Percentiles rank a stretch among this genome's conserved stretches.
Conservation (phyloP, 441 rosid genomes). For the Adansonia gregorii region DNA sequence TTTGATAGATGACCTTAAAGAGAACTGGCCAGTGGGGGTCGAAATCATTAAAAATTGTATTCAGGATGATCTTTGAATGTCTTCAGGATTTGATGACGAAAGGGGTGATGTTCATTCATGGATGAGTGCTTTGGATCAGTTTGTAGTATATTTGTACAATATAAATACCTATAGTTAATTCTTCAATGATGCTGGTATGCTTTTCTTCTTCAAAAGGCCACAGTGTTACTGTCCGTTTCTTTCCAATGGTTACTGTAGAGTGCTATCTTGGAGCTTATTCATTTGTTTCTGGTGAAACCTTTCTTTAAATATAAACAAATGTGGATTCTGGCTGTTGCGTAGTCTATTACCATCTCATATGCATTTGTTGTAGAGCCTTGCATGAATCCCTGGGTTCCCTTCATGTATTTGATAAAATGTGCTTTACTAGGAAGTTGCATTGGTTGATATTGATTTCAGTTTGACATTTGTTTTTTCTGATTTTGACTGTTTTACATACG, state of each 20-base stretch:
- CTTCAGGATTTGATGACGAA: neutral
- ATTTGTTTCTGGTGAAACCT: neutral
- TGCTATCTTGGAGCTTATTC: neutral
- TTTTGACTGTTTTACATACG: neutral
- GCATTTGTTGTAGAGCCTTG: neutral
- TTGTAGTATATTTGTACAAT: neutral
- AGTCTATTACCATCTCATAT: neutral
- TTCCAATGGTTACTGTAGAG: no score
- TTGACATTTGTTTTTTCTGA: neutral
- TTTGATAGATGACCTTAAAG: slow-evolving; percentile 12
- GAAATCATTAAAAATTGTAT: neutral
- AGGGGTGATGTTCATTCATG: neutral
- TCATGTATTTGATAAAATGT: neutral
- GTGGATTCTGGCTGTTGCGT: neutral
- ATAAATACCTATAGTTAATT: neutral
- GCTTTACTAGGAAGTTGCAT: neutral
- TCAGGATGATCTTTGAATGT: neutral
- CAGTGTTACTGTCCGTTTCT: neutral
- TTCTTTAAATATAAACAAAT: neutral
- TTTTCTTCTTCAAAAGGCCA: neutral
- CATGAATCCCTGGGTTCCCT: neutral
- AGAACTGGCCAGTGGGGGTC: neutral
- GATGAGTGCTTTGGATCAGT: neutral
- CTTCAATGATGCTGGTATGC: slow-evolving; percentile 9
- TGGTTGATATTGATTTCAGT: neutral